Evolutionary conservation across 495 filamentous ascomycete species (phyloP), one percentile per base, ranked within the genome.

Genomic region (Penicillium antarcticum): DNA sequence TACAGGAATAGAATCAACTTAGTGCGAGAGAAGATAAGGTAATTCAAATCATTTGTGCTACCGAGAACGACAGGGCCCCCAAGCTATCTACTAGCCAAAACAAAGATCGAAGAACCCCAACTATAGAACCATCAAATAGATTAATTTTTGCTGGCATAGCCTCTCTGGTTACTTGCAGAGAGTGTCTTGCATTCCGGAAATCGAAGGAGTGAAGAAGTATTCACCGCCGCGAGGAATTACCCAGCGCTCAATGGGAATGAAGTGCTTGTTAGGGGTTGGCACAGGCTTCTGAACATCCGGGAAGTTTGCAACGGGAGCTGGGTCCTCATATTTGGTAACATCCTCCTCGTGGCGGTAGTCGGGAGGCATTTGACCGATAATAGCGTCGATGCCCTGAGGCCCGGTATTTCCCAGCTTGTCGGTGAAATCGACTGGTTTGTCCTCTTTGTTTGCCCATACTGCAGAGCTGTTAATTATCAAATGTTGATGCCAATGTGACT

Each of bases 161-260:
- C 1, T 8, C 24, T 9, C 24, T 1, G 24, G 2, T 11, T n/a
- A 18, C n/a, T 43, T 43, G 41, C 41, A 43, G 31, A 43, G 41
- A 12, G 41, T 32, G 5, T 45, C 42, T 18, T 36, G 19, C 18
- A 45, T 13, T n/a, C 16, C 42, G 0, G 29, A 34, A 35, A 45
- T 45, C 1, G 42, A 45, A 14, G 42, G 42, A 35, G 42, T 10
- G 10, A 45, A 45, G 42, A 45, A 45, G 31, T 45, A 45, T 17
- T 45, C 42, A n/a, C 42, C 42, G 14, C 42, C 42, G 5, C 17
- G 42, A 33, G 42, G 42, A 12, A 45, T 45, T 0, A 43, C 41
- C 41, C 41, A 43, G 41, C 41, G 41, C 18, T 43, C 41, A 3
- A 43, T 43, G 24, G 41, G 41, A 18, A 43, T 43, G 8, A 0